Evolutionary conservation across 768 basidiomycete genomes (phyloP).

Genomic region (Pulveroboletus ravenelii): DNA sequence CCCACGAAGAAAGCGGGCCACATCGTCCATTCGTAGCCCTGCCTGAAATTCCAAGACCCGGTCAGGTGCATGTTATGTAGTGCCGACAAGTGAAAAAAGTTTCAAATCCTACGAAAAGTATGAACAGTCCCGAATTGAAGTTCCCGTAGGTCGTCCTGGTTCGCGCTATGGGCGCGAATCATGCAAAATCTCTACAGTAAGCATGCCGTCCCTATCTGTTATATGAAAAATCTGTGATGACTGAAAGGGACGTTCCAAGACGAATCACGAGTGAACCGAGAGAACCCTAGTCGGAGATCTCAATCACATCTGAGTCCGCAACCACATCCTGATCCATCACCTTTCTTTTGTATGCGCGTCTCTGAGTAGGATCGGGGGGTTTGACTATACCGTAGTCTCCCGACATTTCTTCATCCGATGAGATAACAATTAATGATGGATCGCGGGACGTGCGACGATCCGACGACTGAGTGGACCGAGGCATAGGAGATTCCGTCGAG

Average conservation of each 20-base stretch:
- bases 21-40: too few species aligned
- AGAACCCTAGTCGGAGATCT: constrained; percentile 39
- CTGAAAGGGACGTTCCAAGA: not conserved
- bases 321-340: constrained; percentile 33
- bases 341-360: constrained; percentile 4
- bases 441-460: constrained; percentile 14
- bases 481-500: constrained; percentile 9
- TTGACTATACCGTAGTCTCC: not conserved
- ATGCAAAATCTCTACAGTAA: not conserved
- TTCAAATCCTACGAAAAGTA: not conserved
- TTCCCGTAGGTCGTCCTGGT: not conserved
- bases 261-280: not conserved
- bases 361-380: constrained; percentile 5
- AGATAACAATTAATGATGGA: constrained; percentile 21
- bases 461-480: constrained; percentile 18
- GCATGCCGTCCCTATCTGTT: too few species aligned
- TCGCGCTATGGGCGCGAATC: too few species aligned
- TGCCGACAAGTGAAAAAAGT: not conserved
- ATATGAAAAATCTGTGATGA: not conserved
- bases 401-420: constrained; percentile 15
- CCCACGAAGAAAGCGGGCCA: too few species aligned
- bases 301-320: constrained; percentile 46
- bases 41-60: too few species aligned
- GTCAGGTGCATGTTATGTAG: too few species aligned
- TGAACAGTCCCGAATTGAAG: not conserved